Conservation (phyloP, 2,329 filamentous ascomycete species). For the Elsinoe fawcettii region DNA sequence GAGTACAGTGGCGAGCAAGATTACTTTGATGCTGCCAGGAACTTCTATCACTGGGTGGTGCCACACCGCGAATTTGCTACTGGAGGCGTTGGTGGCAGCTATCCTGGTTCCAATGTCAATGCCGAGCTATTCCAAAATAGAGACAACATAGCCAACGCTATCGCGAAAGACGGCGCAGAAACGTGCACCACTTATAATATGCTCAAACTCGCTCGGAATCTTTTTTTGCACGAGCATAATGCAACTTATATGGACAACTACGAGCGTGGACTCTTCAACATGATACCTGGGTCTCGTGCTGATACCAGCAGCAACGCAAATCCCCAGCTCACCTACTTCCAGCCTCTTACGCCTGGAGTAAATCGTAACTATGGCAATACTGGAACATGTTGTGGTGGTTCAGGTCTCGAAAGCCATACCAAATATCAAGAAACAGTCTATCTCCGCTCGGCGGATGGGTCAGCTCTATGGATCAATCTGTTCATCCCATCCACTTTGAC, state of each 20-base stretch:
- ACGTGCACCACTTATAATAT: not conserved
- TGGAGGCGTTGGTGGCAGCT: not conserved
- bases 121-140: not conserved
- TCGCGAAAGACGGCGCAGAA: not conserved
- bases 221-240: not conserved
- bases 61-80: not conserved
- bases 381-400: not conserved
- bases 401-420: not conserved
- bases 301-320: not conserved
- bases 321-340: not conserved
- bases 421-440: not conserved
- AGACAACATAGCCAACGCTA: not conserved
- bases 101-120: not conserved
- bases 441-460: not conserved
- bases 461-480: not conserved
- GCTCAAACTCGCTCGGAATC: not conserved
- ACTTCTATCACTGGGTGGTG: not conserved
- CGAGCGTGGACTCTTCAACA: not conserved
- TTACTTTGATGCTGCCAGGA: not conserved
- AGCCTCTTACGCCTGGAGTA: not conserved
- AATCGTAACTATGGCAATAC: not conserved
- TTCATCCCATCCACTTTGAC: not conserved
- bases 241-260: not conserved
- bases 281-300: not conserved
- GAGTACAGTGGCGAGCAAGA: not conserved